Conservation (phyloP, 495 filamentous ascomycete genomes). For the Platismatia glauca region DNA sequence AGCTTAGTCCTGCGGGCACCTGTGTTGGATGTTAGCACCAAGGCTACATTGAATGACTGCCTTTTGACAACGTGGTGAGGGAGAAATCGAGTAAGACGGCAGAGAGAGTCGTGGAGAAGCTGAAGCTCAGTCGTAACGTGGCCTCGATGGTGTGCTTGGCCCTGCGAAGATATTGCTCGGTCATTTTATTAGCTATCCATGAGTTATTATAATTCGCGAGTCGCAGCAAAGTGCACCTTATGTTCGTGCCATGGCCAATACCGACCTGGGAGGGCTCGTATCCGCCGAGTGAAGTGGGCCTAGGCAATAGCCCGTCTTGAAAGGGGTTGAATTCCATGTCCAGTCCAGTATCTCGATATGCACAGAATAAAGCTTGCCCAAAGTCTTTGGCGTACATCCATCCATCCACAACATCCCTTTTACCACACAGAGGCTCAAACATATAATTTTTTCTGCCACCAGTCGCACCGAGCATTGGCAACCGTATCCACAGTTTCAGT, state of each 20-base stretch:
- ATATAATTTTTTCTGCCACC: constrained; percentile 30
- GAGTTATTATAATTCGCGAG: too few relatives aligned
- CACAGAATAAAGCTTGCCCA: neutral
- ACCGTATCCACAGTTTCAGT: constrained; percentile 33
- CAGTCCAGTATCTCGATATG: neutral
- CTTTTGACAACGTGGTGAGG: neutral
- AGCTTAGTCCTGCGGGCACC: constrained; percentile 7
- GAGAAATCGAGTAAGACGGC: constrained; percentile 11
- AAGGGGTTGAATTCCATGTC: too few relatives aligned
- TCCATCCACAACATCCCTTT: neutral
- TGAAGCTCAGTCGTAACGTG: constrained; percentile 6
- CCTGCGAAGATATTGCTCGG: neutral
- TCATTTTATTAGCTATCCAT: too few relatives aligned
- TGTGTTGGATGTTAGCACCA: constrained; percentile 3
- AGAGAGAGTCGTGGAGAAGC: neutral
- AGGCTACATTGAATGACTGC: neutral
- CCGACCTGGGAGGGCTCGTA: neutral
- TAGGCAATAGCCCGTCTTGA: too few relatives aligned
- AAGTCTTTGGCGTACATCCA: neutral
- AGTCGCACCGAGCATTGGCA: constrained; percentile 38
- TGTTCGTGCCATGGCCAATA: neutral
- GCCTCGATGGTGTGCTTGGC: constrained; percentile 4
- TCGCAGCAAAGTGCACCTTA: neutral
- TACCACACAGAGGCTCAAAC: neutral
- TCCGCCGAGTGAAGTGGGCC: neutral